Conservation (phyloP, 2,329 filamentous ascomycete species). For the Penicillium psychrosexuale region DNA sequence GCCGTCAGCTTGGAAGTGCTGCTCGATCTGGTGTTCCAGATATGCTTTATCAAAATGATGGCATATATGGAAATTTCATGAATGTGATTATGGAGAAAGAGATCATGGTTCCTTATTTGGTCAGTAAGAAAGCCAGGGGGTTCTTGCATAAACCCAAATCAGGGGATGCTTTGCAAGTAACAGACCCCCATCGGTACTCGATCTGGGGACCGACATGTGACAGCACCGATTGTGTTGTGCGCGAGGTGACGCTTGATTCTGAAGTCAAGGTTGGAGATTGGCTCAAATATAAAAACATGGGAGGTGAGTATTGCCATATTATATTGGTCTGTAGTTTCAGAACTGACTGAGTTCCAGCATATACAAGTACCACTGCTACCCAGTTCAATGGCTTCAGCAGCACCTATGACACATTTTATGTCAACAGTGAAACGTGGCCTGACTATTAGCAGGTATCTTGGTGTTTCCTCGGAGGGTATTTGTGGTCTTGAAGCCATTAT, state of each 20-base stretch:
- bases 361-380: constrained; percentile 16
- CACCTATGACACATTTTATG: constrained; percentile 15
- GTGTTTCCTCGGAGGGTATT: neutral
- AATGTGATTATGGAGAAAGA: constrained; percentile 17
- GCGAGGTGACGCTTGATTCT: constrained; percentile 8
- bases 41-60: constrained; percentile 32
- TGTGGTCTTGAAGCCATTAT: neutral
- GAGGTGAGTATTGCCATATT: constrained; percentile 17
- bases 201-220: constrained; percentile 33
- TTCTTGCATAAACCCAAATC: neutral
- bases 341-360: neutral
- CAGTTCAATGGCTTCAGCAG: constrained; percentile 26
- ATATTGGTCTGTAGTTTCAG: neutral
- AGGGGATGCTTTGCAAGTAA: neutral
- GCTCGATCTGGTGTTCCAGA: constrained; percentile 10
- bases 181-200: constrained; percentile 19
- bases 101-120: constrained; percentile 4
- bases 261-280: constrained; percentile 27
- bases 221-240: constrained; percentile 24
- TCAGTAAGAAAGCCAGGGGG: constrained; percentile 2
- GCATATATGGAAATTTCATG: constrained; percentile 28
- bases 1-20: constrained; percentile 9
- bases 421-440: constrained; percentile 26
- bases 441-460: neutral
- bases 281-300: constrained; percentile 30